These are phyloP conservation scores for Marasmius tenuissimus DNA, from an alignment of 1,284 basidiomycete species.

Conservation along the genomic window DNA sequence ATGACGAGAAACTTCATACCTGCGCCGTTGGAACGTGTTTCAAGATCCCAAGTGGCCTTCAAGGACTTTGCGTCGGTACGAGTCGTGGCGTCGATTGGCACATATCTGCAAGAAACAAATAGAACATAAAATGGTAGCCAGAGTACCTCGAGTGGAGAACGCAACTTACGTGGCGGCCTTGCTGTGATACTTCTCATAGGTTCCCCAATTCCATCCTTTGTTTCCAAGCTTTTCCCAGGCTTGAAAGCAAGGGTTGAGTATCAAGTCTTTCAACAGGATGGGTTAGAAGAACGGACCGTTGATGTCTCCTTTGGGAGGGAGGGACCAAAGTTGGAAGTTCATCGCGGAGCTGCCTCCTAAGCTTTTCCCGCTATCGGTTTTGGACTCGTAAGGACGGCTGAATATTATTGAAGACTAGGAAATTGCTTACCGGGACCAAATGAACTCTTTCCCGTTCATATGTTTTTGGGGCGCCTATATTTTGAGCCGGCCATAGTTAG, in stretches of 20 bases:
- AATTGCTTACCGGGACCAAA: slow-evolving; percentile 3
- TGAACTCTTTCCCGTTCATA: slow-evolving; percentile 1
- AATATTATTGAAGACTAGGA: slow-evolving; percentile 17
- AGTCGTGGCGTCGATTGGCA: neutral
- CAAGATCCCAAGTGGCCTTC: slow-evolving; percentile 5
- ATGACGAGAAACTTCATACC: neutral
- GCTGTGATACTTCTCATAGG: slow-evolving; percentile 31
- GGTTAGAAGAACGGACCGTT: slow-evolving; percentile 21
- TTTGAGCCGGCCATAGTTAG: neutral
- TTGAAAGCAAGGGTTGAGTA: slow-evolving; percentile 1
- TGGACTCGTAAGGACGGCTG: slow-evolving; percentile 13
- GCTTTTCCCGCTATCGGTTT: slow-evolving; percentile 20
- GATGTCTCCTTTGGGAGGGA: slow-evolving; percentile 27
- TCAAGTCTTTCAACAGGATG: neutral
- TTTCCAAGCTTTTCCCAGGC: slow-evolving; percentile 33
- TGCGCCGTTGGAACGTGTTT: slow-evolving; percentile 1
- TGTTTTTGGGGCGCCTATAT: slow-evolving; percentile 8
- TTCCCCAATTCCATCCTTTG: slow-evolving; percentile 43
- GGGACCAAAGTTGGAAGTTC: slow-evolving; percentile 25
- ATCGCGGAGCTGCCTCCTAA: slow-evolving; percentile 24
- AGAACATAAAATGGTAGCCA: neutral
- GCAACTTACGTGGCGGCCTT: slow-evolving; percentile 29
- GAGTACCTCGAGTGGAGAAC: neutral
- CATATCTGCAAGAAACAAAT: neutral
- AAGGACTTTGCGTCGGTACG: no score